Evolutionary conservation across 306 rosid genomes (phyloP).

Genomic region (Aeschynomene evenia): DNA sequence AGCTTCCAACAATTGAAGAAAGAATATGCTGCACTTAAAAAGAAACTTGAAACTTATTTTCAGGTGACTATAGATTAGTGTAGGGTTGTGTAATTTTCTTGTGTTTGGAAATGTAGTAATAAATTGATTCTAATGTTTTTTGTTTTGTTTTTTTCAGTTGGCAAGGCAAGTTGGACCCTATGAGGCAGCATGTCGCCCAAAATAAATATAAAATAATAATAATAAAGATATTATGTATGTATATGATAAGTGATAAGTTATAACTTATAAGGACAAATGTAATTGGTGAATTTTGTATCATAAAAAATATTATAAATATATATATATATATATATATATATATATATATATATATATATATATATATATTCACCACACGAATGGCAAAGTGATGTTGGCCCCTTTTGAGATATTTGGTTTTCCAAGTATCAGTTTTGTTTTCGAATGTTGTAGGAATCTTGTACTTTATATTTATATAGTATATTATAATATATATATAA

Average conservation of each 20-base stretch:
- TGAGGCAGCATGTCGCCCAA: conserved; percentile 54
- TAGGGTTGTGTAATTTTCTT: not conserved
- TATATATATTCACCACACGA: conserved; percentile 20
- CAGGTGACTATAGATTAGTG: conserved; percentile 49
- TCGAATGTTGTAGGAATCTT: conserved; percentile 16
- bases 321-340: too few relatives aligned
- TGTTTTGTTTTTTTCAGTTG: conserved; percentile 41
- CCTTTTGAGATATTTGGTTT: conserved; percentile 29
- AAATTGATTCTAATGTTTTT: not conserved
- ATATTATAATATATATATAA: not conserved
- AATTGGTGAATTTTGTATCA: conserved; percentile 34
- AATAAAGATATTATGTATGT: too few relatives aligned
- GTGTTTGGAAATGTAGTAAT: not conserved
- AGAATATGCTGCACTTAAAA: conserved; percentile 71
- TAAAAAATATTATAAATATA: too few relatives aligned
- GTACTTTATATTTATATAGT: conserved; percentile 5
- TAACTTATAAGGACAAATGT: conserved; percentile 12
- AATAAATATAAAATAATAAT: conserved; percentile 28
- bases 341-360: too few relatives aligned
- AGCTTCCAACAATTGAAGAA: conserved; percentile 78
- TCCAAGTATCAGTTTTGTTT: conserved; percentile 35
- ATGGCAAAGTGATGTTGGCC: conserved; percentile 16
- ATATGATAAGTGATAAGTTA: too few relatives aligned
- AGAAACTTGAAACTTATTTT: conserved; percentile 90
- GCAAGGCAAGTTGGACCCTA: conserved; percentile 63